Percentiles rank a stretch among this genome's conserved stretches.
These are phyloP conservation scores for Omphalotus olearius DNA, from an alignment of 1,284 basidiomycete genomes.

Conservation along the genomic window DNA sequence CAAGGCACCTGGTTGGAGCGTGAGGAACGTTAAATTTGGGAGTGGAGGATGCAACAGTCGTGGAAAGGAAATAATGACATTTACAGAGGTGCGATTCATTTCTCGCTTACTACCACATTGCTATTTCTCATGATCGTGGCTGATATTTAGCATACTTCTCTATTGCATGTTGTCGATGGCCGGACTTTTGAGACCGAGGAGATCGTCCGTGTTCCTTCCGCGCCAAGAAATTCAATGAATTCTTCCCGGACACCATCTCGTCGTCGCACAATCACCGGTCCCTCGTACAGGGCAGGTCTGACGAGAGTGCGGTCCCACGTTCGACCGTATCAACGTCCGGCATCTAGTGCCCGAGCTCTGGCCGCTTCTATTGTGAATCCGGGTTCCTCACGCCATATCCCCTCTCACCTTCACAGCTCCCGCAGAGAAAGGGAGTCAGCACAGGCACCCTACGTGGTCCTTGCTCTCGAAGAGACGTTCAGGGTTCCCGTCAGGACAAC, in stretches of 20 bases:
- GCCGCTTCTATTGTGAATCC: conserved; percentile 6
- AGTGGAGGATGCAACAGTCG: conserved; percentile 36
- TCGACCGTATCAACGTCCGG: conserved; percentile 10
- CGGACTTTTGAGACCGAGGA: conserved; percentile 76
- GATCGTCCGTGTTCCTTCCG: conserved; percentile 56
- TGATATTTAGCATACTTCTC: conserved; percentile 58
- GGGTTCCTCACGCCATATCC: not conserved
- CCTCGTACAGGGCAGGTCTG: conserved; percentile 16
- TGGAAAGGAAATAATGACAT: conserved; percentile 67
- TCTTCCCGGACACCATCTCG: conserved; percentile 13
- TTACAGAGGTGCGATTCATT: conserved; percentile 66
- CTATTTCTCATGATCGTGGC: no score
- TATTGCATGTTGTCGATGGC: conserved; percentile 76
- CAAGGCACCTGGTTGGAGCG: conserved; percentile 72
- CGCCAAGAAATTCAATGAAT: conserved; percentile 22
- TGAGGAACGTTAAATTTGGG: conserved; percentile 75
- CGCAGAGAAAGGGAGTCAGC: conserved; percentile 22
- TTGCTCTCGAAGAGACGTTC: conserved; percentile 54
- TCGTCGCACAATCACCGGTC: conserved; percentile 14
- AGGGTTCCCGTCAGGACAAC: conserved; percentile 30
- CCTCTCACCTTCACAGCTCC: conserved; percentile 13
- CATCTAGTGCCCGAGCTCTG: conserved; percentile 4
- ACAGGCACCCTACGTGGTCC: conserved; percentile 34
- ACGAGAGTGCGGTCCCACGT: conserved; percentile 2
- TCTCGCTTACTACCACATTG: conserved; percentile 3